Base-by-base conservation (phyloP, 2,329 filamentous ascomycete species). In the Exophiala alcalophila region DNA sequence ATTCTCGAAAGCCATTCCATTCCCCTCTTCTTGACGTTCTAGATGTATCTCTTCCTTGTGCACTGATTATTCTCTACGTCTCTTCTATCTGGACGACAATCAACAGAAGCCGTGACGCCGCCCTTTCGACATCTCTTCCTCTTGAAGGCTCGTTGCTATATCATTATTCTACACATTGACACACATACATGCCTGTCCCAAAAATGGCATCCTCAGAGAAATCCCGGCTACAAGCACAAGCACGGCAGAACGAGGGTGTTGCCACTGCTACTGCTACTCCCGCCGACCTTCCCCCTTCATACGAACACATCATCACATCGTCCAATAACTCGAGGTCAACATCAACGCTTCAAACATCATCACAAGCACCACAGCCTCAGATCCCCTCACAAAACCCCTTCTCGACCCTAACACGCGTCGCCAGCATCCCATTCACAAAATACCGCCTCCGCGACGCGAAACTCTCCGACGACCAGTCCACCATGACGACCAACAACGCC, bases 381-480 rank as follows among this genome's bases (percentile, higher is more conserved):
- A 25, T 33, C 28, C 44, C 28, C 27, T 37, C 21, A 24, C 31
- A 47, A 11, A 52, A 52, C 28, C 52, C 52, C 7, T 37, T 54
- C n/a, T 33, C 40, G 14, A 34, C 50, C 12, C 42, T 56, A 11
- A 37, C 54, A 8, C 45, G 50, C 20, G 49, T 61, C 3, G 34
- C 50, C 7, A 37, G 24, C 12, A 31, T 61, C 24, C 44, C 57
- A 15, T 57, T 57, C 23, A 40, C 55, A 8, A 57, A 57, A 40
- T 61, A 60, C 47, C 43, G 53, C 20, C 50, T 60, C 15, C 47
- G 54, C 2, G 51, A 56, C 20, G 37, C 53, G 6, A 49, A 47
- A 6, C 31, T 59, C 9, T 59, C 58, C 19, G 49, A 50, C 15
- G 58, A 60, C 44, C 47, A 46, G 15, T 51, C 51, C 5, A 55